phyloP scores from a whole-genome alignment of 495 filamentous ascomycete genomes.

The Gamarada debralockiae region DNA sequence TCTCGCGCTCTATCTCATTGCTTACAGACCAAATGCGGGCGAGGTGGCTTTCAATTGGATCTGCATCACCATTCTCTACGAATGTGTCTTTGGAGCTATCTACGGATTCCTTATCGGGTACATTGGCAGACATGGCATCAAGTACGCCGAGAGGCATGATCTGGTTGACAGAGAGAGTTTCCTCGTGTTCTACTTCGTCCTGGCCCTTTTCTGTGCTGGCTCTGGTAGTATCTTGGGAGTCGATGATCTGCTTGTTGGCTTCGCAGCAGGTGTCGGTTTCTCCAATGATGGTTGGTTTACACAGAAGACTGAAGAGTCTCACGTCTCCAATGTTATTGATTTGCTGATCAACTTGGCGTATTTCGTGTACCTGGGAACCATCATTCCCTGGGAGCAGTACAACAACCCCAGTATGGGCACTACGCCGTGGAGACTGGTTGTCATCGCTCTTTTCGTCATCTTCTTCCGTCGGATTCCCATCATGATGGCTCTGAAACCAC shows the following conservation, averaged over 20 bases:
- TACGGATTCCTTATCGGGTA: constrained; percentile 90
- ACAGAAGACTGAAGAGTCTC: constrained; percentile 96
- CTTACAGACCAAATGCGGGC: constrained; percentile 62
- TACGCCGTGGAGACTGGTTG: constrained; percentile 80
- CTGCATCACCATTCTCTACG: constrained; percentile 86
- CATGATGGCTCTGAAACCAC: constrained; percentile 86
- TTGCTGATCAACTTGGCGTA: constrained; percentile 94
- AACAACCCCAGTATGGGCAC: constrained; percentile 68
- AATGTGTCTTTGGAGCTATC: constrained; percentile 89
- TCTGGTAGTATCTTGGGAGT: constrained; percentile 88
- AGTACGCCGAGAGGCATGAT: constrained; percentile 77
- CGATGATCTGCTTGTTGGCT: constrained; percentile 96
- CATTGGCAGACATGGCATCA: constrained; percentile 83
- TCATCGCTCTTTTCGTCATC: constrained; percentile 87
- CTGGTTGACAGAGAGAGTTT: constrained; percentile 96
- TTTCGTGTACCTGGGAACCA: constrained; percentile 95
- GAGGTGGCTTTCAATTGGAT: constrained; percentile 85
- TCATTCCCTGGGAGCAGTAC: constrained; percentile 91
- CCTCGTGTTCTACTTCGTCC: constrained; percentile 96
- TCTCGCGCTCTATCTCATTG: constrained; percentile 81
- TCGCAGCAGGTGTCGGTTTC: constrained; percentile 92
- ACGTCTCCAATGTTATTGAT: constrained; percentile 99
- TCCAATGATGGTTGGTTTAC: constrained; percentile 99
- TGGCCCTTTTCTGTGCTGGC: constrained; percentile 95
- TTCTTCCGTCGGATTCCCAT: constrained; percentile 96